Evolutionary conservation across 2,329 filamentous ascomycete species (phyloP).

Genomic region (Fusarium sp.): DNA sequence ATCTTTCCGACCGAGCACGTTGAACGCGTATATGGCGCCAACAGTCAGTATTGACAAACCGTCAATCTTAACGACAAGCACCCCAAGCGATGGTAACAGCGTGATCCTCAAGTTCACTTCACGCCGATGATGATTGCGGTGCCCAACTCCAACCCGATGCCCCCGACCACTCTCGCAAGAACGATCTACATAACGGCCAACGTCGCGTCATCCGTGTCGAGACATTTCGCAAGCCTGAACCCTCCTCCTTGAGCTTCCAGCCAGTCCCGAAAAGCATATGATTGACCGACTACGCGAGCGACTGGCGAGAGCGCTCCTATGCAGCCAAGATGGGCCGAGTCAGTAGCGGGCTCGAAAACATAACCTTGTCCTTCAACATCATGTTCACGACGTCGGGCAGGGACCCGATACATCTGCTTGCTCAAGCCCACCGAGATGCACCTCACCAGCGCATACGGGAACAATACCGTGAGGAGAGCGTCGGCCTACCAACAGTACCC

Average conservation of each 20-base stretch:
- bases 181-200: not conserved
- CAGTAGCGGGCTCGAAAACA: not conserved
- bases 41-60: accelerated
- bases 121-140: not conserved
- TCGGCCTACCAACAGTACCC: not conserved
- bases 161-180: not conserved
- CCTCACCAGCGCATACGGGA: accelerated
- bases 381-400: accelerated
- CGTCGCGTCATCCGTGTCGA: not conserved
- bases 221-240: not conserved
- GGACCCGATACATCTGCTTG: not conserved
- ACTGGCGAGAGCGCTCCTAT: not conserved
- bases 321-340: accelerated
- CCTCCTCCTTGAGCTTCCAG: not conserved
- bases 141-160: not conserved
- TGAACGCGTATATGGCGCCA: accelerated
- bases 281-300: not conserved
- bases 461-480: not conserved
- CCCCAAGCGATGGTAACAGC: not conserved
- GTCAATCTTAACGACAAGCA: not conserved
- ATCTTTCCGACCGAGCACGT: accelerated
- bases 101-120: not conserved
- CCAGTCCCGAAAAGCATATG: accelerated
- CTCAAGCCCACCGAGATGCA: accelerated
- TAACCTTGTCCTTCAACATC: not conserved